Evolutionary conservation across 2,329 filamentous ascomycete genomes (phyloP).

Genomic region (Metarhizium rileyi): DNA sequence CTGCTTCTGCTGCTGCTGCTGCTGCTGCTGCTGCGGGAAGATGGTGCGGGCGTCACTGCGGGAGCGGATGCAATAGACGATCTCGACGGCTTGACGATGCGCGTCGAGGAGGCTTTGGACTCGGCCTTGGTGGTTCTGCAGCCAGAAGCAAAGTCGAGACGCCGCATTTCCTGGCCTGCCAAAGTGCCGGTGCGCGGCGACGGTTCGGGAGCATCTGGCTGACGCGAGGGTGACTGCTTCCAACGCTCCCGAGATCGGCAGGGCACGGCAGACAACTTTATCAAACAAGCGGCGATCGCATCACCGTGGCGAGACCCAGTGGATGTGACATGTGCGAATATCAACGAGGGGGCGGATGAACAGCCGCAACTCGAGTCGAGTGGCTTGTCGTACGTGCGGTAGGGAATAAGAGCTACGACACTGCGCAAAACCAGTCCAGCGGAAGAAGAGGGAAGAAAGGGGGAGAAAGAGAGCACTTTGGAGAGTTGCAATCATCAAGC

Average conservation of each 20-base stretch:
- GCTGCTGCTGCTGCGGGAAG: background rate
- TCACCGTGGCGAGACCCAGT: no score
- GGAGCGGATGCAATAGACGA: background rate
- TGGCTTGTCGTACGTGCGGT: no score
- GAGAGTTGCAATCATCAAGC: no score
- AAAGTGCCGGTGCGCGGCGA: background rate
- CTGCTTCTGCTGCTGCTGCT: no score
- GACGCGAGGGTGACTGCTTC: background rate
- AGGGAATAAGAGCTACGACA: no score
- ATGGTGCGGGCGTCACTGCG: background rate
- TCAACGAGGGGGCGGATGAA: background rate
- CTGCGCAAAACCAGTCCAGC: no score
- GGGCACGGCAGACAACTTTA: no score
- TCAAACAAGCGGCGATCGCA: no score
- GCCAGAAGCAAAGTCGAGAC: slow-evolving; percentile 2
- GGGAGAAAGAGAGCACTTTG: no score
- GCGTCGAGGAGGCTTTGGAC: background rate
- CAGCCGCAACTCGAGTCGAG: no score
- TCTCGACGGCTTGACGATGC: background rate
- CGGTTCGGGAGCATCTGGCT: background rate
- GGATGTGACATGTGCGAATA: no score
- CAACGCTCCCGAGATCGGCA: no score
- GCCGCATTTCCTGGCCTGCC: slow-evolving; percentile 4
- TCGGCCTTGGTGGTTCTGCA: background rate
- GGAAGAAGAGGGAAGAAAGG: background rate